A percentile compares a stretch with the other conserved stretches of the same genome.
Evolutionary conservation across 495 filamentous ascomycete genomes (phyloP).

Genomic region (Aspergillus avenaceus): DNA sequence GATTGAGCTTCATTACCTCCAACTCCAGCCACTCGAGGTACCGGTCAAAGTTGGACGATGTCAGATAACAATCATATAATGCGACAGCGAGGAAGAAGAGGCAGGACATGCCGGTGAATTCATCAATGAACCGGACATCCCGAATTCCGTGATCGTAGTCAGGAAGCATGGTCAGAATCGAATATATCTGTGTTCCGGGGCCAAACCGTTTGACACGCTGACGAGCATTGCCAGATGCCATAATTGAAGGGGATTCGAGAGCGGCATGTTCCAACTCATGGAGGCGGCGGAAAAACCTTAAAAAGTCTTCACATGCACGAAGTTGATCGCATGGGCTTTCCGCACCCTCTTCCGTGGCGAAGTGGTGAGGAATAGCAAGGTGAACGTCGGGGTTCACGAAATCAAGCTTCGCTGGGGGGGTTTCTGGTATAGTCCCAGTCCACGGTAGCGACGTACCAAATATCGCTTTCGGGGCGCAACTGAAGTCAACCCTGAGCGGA

Average conservation of each 20-base stretch:
- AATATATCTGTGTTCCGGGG: conserved; percentile 16
- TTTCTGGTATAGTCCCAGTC: conserved; percentile 17
- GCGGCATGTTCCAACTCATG: conserved; percentile 14
- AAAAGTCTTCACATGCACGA: conserved; percentile 23
- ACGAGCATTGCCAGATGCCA: conserved; percentile 2
- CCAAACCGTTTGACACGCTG: conserved; percentile 15
- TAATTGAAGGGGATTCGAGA: conserved; percentile 11
- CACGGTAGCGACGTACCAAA: conserved; percentile 22
- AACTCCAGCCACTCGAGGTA: conserved; percentile 20
- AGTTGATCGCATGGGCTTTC: conserved; percentile 19
- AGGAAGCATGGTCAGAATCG: conserved; percentile 20
- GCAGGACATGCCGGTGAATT: conserved; percentile 26
- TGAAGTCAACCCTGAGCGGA: conserved; percentile 22
- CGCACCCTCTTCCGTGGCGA: conserved; percentile 6
- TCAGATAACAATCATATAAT: conserved; percentile 21
- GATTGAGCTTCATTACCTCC: conserved; percentile 17
- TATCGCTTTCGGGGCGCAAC: conserved; percentile 26
- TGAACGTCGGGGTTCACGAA: conserved; percentile 19
- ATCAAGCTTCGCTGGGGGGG: conserved; percentile 12
- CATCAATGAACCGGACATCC: conserved; percentile 27
- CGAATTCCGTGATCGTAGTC: conserved; percentile 26
- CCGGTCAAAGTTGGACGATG: conserved; percentile 16
- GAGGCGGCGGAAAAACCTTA: conserved; percentile 22
- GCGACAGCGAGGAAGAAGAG: conserved; percentile 24
- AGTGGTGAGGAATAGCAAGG: conserved; percentile 12